Evolutionary conservation across 768 basidiomycete species (phyloP), one percentile per base, ranked within the genome.

Genomic region (Rhodocollybia butyracea): DNA sequence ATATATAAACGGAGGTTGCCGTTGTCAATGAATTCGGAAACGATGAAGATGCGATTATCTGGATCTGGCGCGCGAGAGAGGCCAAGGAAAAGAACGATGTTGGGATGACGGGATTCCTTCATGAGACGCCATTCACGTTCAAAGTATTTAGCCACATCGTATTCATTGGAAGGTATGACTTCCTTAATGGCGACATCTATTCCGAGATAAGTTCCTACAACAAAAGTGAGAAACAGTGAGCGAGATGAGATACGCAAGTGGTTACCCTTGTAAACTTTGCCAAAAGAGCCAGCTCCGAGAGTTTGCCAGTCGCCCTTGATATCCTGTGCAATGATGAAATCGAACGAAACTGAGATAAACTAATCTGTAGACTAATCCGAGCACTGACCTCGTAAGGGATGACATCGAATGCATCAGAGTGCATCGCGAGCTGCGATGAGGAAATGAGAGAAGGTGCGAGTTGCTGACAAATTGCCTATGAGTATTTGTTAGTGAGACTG

Each of bases 61-160:
- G 86, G 83, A 0, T 80, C 73, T 6, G 90, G 90, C 2, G 89
- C 89, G 30, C 85, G 84, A 31, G 86, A 91, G 58, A 95, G 83
- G 24, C 96, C 96, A 45, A 98, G 84, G 74, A 94, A 96, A 50
- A 94, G 83, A 36, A 94, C 94, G 59, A 97, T 91, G 65, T 95
- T 94, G 8, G 92, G 91, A 71, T 94, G 94, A 52, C 94, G 79
- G 39, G 89, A 88, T 75, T 94, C 91, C 79, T 94, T 93, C 94
- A 98, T 97, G 29, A 98, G 82, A 29, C 91, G 81, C 92, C 94
- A 97, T 78, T 99, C 96, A n/a, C 96, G 83, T 65, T 96, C 92
- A 68, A 98, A 96, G 75, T 99, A 98, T 72, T 99, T 99, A 63
- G 87, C 81, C 32, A 97, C 94, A 63, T 97, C 93, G 71, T 98